These are phyloP conservation scores for Septoria petroselini DNA, from an alignment of 2,329 filamentous ascomycete genomes.

Conservation along the genomic window DNA sequence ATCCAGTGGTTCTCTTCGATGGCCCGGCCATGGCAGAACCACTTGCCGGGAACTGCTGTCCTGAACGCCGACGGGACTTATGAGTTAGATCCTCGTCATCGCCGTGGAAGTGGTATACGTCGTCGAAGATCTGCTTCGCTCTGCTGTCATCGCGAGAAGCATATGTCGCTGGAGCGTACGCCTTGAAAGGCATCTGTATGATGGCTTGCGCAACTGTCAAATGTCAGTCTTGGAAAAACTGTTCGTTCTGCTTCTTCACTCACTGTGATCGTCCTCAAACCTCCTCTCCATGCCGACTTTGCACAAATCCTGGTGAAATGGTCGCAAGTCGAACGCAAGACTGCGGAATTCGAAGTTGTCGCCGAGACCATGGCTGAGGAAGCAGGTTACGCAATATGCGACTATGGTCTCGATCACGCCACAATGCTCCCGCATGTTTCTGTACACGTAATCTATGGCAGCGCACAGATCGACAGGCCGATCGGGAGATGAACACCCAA, in stretches of 20 bases:
- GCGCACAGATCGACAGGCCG: slow-evolving; percentile 42
- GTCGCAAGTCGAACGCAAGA: slow-evolving; percentile 38
- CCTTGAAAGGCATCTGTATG: slow-evolving; percentile 34
- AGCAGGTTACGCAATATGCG: slow-evolving; percentile 47
- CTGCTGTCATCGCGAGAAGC: slow-evolving; percentile 27
- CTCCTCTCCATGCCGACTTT: slow-evolving; percentile 39
- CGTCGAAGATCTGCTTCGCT: slow-evolving; percentile 12
- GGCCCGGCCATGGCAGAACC: no score
- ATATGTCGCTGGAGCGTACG: slow-evolving; percentile 27
- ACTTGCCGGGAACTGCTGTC: not conserved
- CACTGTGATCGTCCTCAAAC: slow-evolving; percentile 44
- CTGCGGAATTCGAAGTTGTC: slow-evolving; percentile 39
- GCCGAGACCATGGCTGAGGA: slow-evolving; percentile 41
- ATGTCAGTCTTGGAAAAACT: slow-evolving; percentile 4
- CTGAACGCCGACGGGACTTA: not conserved
- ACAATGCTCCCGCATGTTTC: slow-evolving; percentile 29
- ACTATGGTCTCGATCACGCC: slow-evolving; percentile 41
- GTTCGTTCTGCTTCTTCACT: slow-evolving; percentile 23
- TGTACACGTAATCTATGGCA: slow-evolving; percentile 39
- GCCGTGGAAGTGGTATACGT: slow-evolving; percentile 23
- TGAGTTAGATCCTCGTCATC: slow-evolving; percentile 3
- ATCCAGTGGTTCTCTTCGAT: no score
- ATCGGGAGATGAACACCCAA: slow-evolving; percentile 39
- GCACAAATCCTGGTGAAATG: slow-evolving; percentile 44
- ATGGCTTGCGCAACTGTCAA: slow-evolving; percentile 31